Percentiles rank a stretch among this genome's conserved stretches.
These are phyloP conservation scores for Funneliformis geosporum DNA, from an alignment of 192 early-diverging fungal genomes.

Conservation along the genomic window DNA sequence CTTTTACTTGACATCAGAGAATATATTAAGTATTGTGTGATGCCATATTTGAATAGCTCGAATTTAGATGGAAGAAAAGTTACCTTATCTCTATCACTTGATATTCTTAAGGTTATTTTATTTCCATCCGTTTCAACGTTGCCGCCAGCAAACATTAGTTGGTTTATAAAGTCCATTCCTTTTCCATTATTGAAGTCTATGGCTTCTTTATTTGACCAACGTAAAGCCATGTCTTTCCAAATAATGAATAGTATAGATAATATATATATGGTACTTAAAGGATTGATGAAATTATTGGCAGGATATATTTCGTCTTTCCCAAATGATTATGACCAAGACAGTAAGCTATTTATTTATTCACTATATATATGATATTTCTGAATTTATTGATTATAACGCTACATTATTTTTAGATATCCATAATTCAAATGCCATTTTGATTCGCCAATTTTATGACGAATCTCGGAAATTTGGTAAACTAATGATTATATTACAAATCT, in stretches of 20 bases:
- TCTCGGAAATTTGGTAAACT: background rate
- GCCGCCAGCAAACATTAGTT: background rate
- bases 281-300: conserved; percentile 2
- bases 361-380: background rate
- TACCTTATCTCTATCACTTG: background rate
- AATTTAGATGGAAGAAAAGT: background rate
- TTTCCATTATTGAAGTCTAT: background rate
- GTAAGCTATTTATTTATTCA: background rate
- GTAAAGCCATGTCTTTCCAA: background rate
- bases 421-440: background rate
- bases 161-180: conserved; percentile 4
- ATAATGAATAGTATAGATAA: background rate
- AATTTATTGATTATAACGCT: background rate
- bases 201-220: background rate
- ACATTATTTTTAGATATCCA: background rate
- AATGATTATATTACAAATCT: background rate
- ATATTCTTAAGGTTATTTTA: background rate
- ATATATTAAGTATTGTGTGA: background rate
- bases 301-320: background rate
- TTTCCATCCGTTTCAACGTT: background rate
- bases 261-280: background rate
- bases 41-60: conserved; percentile 6
- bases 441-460: background rate
- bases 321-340: background rate
- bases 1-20: conserved; percentile 2